Evolutionary conservation across 1,284 basidiomycete genomes (phyloP).

Genomic region (Cutaneotrichosporon sp.): DNA sequence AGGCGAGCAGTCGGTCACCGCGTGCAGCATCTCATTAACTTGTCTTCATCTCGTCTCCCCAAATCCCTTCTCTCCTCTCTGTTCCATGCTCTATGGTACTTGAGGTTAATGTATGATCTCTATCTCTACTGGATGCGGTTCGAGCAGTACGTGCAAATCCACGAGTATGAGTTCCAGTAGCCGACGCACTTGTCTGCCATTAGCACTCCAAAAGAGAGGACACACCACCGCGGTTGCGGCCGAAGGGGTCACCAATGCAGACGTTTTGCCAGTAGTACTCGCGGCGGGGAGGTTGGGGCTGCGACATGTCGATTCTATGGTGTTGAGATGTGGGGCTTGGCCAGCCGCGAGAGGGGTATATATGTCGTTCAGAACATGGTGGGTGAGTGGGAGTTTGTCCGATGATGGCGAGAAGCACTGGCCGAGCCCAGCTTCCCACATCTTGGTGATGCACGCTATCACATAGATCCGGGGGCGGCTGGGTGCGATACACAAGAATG

Average conservation of each 20-base stretch:
- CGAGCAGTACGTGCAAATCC: neutral
- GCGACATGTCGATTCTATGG: too few species aligned
- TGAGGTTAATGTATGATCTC: neutral
- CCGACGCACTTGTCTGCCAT: neutral
- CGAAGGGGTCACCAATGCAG: neutral
- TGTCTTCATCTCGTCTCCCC: neutral
- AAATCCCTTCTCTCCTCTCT: neutral
- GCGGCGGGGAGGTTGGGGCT: neutral
- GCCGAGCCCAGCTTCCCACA: too few species aligned
- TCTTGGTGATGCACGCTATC: too few species aligned
- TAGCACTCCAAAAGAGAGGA: neutral
- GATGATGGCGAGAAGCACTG: too few species aligned
- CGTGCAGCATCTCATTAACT: neutral
- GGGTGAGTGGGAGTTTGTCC: too few species aligned
- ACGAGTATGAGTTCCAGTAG: neutral
- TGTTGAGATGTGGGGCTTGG: too few species aligned
- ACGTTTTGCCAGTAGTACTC: neutral
- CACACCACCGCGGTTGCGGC: neutral
- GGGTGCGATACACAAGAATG: too few species aligned
- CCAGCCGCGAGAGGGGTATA: too few species aligned
- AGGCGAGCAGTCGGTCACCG: neutral
- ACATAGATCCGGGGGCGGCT: too few species aligned
- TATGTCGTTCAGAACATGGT: too few species aligned
- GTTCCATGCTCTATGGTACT: neutral
- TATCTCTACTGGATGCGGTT: neutral